Evolutionary conservation across 371 early-diverging fungal species (phyloP).

Genomic region (Lichtheimia hyalospora): DNA sequence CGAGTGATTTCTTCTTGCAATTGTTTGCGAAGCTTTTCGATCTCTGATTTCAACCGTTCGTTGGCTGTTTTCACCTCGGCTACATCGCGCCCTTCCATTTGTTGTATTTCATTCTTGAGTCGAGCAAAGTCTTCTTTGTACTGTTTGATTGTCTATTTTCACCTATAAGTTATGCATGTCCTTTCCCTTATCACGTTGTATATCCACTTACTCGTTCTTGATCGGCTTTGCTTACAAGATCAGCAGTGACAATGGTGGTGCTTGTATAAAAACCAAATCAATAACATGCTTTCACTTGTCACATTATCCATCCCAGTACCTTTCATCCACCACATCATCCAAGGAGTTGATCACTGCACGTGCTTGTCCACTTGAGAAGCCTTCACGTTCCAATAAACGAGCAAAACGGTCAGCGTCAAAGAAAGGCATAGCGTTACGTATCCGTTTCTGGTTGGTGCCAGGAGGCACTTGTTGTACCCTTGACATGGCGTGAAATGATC

Average conservation of each 20-base stretch:
- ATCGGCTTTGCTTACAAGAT: constrained; percentile 79
- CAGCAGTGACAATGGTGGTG: constrained; percentile 57
- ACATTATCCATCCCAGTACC: constrained; percentile 39
- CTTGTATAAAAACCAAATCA: constrained; percentile 20
- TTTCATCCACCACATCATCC: constrained; percentile 77
- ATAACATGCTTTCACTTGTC: not conserved
- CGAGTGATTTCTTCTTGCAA: constrained; percentile 85
- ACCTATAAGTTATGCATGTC: not conserved
- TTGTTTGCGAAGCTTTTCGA: constrained; percentile 79
- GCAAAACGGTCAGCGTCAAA: constrained; percentile 82
- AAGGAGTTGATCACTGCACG: constrained; percentile 79
- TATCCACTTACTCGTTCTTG: constrained; percentile 67
- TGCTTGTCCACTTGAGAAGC: constrained; percentile 73
- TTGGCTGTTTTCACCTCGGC: constrained; percentile 83
- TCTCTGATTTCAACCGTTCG: constrained; percentile 74
- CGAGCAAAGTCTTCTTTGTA: constrained; percentile 88
- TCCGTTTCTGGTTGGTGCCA: constrained; percentile 7
- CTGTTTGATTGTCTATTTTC: constrained; percentile 67
- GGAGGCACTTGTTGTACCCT: not conserved
- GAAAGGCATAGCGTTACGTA: constrained; percentile 36
- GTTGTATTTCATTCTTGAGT: constrained; percentile 83
- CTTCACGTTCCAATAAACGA: constrained; percentile 71
- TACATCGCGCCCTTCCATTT: constrained; percentile 88
- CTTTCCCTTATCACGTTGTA: not conserved
- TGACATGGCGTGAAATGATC: not conserved